These are phyloP conservation scores for Pichia rugopelliculosa DNA, from an alignment of 805 yeast genomes.

Conservation along the genomic window DNA sequence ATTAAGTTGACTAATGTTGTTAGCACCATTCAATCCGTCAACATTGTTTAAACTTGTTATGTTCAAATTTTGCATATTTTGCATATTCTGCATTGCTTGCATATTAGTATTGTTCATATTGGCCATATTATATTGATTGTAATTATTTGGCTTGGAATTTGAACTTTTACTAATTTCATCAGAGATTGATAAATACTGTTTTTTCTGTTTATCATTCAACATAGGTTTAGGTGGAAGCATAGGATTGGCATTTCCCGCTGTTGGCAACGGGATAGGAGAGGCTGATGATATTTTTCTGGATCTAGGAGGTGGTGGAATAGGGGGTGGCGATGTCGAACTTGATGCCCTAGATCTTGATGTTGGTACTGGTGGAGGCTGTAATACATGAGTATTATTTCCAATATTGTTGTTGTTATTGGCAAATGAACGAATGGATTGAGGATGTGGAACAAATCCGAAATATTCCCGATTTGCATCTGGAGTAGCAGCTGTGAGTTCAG, in stretches of 20 bases:
- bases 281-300: conserved; percentile 23
- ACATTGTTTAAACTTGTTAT: background rate
- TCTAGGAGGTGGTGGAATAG: conserved; percentile 26
- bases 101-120: background rate
- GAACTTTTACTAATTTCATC: conserved; percentile 6
- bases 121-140: background rate
- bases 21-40: background rate
- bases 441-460: conserved; percentile 4
- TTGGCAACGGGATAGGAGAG: conserved; percentile 4
- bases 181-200: conserved; percentile 20
- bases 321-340: conserved; percentile 12
- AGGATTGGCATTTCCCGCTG: conserved; percentile 12
- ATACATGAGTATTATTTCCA: too few species aligned
- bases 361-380: conserved; percentile 18
- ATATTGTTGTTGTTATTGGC: conserved; percentile 2
- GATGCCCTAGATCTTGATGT: conserved; percentile 19
- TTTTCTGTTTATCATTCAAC: conserved; percentile 22
- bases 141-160: background rate
- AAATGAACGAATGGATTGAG: background rate
- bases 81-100: background rate
- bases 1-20: conserved; percentile 2
- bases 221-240: conserved; percentile 27
- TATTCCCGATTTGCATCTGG: background rate
- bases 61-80: background rate
- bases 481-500: background rate